phyloP scores from a whole-genome alignment of 2,329 filamentous ascomycete species.

The Phaeomoniella chlamydospora region DNA sequence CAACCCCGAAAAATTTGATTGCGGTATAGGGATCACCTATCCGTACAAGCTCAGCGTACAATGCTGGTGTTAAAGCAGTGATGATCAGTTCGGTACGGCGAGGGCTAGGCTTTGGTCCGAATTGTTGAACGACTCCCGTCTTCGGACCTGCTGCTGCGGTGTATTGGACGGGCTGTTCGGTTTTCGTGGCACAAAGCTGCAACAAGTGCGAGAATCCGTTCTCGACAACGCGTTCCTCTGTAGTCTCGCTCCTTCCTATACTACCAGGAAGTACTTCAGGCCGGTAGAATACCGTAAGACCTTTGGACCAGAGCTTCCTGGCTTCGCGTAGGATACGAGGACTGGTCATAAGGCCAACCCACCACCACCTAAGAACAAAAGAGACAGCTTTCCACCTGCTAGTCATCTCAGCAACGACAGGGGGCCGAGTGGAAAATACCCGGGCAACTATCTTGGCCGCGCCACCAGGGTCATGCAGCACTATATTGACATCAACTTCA shows the following conservation, averaged over 20 bases:
- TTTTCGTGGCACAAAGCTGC: neutral
- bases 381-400: slow-evolving; percentile 1
- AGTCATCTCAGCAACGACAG: slow-evolving; percentile 2
- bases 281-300: slow-evolving; percentile 6
- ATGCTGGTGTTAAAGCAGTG: slow-evolving; percentile 6
- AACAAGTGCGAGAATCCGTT: slow-evolving; percentile 4
- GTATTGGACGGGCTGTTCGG: slow-evolving; percentile 3
- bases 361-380: slow-evolving; percentile 7
- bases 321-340: slow-evolving; percentile 7
- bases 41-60: slow-evolving; percentile 5
- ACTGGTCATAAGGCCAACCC: slow-evolving; percentile 9
- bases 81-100: slow-evolving; percentile 1
- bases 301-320: slow-evolving; percentile 6
- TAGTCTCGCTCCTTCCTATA: slow-evolving; percentile 5
- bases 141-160: slow-evolving; percentile 2
- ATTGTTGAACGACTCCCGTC: neutral
- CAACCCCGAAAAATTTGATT: slow-evolving; percentile 5
- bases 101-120: neutral
- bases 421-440: slow-evolving; percentile 4
- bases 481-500: slow-evolving; percentile 12
- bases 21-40: neutral
- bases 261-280: slow-evolving; percentile 6
- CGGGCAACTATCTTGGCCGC: slow-evolving; percentile 8
- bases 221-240: slow-evolving; percentile 6
- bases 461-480: slow-evolving; percentile 4